A percentile compares a stretch with the other conserved stretches of the same genome.
phyloP scores from a whole-genome alignment of 345 rosid species.

The Moricandia arvensis region DNA sequence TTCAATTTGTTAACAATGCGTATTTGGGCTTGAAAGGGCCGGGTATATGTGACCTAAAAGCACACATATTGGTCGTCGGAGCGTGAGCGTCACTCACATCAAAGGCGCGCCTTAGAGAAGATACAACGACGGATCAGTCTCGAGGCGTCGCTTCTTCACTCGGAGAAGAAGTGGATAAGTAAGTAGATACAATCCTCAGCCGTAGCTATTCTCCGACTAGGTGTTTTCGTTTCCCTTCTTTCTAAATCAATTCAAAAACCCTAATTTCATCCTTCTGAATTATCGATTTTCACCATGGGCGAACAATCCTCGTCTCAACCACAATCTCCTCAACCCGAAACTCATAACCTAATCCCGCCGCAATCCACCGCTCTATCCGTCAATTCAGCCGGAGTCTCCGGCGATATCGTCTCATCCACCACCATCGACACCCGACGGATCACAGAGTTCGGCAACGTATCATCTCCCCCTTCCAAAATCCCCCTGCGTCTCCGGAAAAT shows the following conservation, averaged over 20 bases:
- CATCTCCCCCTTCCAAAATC: slow-evolving; percentile 71
- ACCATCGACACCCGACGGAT: slow-evolving; percentile 22
- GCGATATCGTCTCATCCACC: slow-evolving; percentile 23
- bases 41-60: not conserved
- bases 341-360: slow-evolving; percentile 33
- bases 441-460: slow-evolving; percentile 34
- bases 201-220: not conserved
- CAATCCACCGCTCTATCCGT: slow-evolving; percentile 20
- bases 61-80: not conserved
- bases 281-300: slow-evolving; percentile 52
- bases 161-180: slow-evolving; percentile 5
- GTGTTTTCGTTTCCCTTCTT: not conserved
- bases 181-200: not conserved
- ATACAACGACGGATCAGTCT: not conserved
- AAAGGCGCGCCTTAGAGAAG: slow-evolving; percentile 2
- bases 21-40: not conserved
- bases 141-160: not conserved
- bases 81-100: slow-evolving; percentile 6
- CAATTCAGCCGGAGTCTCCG: slow-evolving; percentile 21
- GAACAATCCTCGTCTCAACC: slow-evolving; percentile 57
- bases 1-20: not conserved
- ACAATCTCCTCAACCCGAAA: slow-evolving; percentile 34
- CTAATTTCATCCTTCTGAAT: slow-evolving; percentile 7
- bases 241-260: not conserved
- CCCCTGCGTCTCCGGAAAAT: slow-evolving; percentile 86